These are phyloP conservation scores for Leccinum rimulosum DNA, from an alignment of 768 basidiomycete species.

Conservation along the genomic window DNA sequence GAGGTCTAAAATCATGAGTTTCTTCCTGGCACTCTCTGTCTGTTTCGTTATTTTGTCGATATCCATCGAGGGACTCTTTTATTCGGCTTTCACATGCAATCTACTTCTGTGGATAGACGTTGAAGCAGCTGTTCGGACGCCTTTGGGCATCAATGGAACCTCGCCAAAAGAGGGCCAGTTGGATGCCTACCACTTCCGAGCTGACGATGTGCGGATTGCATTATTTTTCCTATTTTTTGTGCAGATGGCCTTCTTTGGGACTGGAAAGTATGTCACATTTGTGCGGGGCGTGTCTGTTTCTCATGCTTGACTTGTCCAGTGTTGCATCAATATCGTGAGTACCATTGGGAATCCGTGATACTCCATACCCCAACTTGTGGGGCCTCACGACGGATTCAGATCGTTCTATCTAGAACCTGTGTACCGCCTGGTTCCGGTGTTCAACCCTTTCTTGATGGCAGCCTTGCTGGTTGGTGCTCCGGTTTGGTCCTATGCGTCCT, in stretches of 20 bases:
- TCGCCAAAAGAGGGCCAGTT: neutral
- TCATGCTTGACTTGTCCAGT: constrained; percentile 35
- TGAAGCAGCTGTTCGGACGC: constrained; percentile 40
- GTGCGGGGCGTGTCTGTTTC: neutral
- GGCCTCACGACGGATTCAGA: constrained; percentile 28
- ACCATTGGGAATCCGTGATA: neutral
- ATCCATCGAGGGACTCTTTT: constrained; percentile 80
- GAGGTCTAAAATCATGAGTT: constrained; percentile 52
- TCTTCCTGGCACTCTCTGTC: constrained; percentile 70
- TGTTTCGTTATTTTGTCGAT: constrained; percentile 81
- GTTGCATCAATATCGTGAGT: constrained; percentile 82
- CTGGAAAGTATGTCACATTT: constrained; percentile 61
- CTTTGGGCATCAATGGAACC: neutral
- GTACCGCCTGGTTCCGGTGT: constrained; percentile 81
- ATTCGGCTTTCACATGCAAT: constrained; percentile 61
- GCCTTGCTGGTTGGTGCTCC: constrained; percentile 52
- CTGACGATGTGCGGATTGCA: constrained; percentile 69
- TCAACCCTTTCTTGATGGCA: constrained; percentile 84
- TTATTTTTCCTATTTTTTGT: constrained; percentile 85
- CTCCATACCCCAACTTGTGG: neutral
- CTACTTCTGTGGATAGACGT: constrained; percentile 67
- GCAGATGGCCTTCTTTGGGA: constrained; percentile 84
- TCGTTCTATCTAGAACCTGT: constrained; percentile 89
- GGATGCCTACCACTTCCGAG: constrained; percentile 42
- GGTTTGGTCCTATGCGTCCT: neutral